A percentile compares a stretch with the other conserved stretches of the same genome.
Conservation (phyloP, 495 filamentous ascomycete genomes). For the Penicillium salamii region DNA sequence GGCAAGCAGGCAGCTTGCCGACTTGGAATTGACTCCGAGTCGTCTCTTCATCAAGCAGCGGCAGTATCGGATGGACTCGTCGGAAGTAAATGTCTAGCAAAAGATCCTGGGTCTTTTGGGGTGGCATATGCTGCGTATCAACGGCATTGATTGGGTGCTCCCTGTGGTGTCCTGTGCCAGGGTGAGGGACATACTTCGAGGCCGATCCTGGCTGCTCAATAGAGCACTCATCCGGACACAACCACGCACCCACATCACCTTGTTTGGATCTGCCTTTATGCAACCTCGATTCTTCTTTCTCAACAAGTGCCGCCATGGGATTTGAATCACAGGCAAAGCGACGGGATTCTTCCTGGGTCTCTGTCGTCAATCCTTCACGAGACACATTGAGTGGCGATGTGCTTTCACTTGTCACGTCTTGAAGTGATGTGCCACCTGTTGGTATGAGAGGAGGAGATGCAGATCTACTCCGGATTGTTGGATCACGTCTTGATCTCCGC, state of each 20-base stretch:
- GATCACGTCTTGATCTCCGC: neutral
- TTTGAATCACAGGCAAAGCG: constrained; percentile 24
- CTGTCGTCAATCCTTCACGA: neutral
- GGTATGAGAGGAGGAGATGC: neutral
- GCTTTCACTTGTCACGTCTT: neutral
- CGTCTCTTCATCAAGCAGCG: constrained; percentile 28
- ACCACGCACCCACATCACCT: constrained; percentile 21
- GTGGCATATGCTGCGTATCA: constrained; percentile 16
- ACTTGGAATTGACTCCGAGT: constrained; percentile 15
- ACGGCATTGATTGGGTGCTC: too few relatives aligned
- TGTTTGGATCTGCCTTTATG: constrained; percentile 13
- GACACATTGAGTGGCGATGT: too few relatives aligned
- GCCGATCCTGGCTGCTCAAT: too few relatives aligned
- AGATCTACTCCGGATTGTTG: constrained; percentile 1
- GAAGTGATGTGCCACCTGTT: neutral
- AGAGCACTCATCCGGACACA: constrained; percentile 8
- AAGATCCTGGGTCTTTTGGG: constrained; percentile 14
- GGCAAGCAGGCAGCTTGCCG: constrained; percentile 12
- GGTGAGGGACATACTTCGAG: neutral
- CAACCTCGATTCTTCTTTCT: constrained; percentile 9
- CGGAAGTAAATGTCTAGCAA: constrained; percentile 24
- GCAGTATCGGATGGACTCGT: constrained; percentile 23
- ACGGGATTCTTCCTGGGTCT: neutral
- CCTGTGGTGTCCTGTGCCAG: too few relatives aligned
- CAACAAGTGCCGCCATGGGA: constrained; percentile 20